A percentile compares a stretch with the other conserved stretches of the same genome.
These are phyloP conservation scores for Boletus insuetus DNA, from an alignment of 768 basidiomycete species.

Conservation along the genomic window DNA sequence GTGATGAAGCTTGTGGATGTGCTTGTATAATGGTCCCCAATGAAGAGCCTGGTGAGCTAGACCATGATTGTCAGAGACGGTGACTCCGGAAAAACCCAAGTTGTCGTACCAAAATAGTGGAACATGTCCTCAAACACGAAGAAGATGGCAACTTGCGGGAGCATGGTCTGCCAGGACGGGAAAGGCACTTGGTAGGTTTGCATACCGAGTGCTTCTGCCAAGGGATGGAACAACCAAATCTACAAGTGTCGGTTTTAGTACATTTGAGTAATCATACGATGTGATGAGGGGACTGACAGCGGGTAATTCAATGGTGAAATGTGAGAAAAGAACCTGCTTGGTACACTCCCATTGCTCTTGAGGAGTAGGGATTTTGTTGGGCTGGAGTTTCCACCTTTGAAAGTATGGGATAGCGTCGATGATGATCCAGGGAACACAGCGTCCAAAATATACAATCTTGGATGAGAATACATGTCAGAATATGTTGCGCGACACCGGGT, in stretches of 20 bases:
- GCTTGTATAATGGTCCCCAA: conserved; percentile 78
- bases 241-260: conserved; percentile 26
- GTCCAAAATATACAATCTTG: conserved; percentile 95
- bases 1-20: conserved; percentile 98
- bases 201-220: conserved; percentile 88
- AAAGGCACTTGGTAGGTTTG: conserved; percentile 91
- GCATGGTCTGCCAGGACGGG: conserved; percentile 66
- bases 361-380: conserved; percentile 74
- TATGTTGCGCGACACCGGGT: background rate
- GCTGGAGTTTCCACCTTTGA: conserved; percentile 90
- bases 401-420: conserved; percentile 95
- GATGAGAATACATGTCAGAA: background rate
- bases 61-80: background rate
- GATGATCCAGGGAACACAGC: conserved; percentile 92
- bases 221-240: conserved; percentile 92
- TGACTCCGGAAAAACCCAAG: background rate
- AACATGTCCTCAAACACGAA: conserved; percentile 96
- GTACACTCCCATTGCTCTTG: conserved; percentile 95
- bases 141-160: conserved; percentile 79
- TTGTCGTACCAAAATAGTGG: conserved; percentile 74
- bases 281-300: conserved; percentile 47
- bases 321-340: conserved; percentile 88
- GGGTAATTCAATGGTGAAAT: conserved; percentile 94
- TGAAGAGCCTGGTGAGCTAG: conserved; percentile 89
- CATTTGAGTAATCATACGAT: background rate